Evolutionary conservation across 2,329 filamentous ascomycete species (phyloP), one percentile per base, ranked within the genome.

Genomic region (Lomentospora prolificans): DNA sequence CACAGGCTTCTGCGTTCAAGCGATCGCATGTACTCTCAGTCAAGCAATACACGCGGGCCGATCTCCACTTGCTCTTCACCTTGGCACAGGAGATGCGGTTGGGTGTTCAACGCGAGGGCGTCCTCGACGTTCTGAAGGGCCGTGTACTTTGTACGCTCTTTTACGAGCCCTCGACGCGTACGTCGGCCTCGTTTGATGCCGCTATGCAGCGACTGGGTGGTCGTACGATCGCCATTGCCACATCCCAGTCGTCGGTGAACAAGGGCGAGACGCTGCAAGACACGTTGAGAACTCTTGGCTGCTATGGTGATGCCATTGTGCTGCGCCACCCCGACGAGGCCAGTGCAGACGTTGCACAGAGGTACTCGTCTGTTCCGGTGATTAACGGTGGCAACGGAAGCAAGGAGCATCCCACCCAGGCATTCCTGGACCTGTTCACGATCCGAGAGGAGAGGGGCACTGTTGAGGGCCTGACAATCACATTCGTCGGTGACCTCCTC

Each of bases 201-300:
- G 94, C 94, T 44, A 99, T 99, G 94, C 95, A 99, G 77, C 87
- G 95, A 54, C 85, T 99, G 4, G 94, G 94, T 62, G 94, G 94
- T 51, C 82, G 90, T 51, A 92, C 87, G 3, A 80, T 99, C 55
- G 79, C 85, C 54, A 85, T 97, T 66, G 78, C 90, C 41, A 95
- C 92, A 2, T 81, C 85, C 4, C 83, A 89, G 63, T 96, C 92
- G 2, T 95, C 89, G 12, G 91, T 91, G 3, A 82, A 91, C 71
- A 99, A 99, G 80, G 94, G 94, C 44, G 94, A 99, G 75, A 85
- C 86, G 3, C 81, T 99, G 17, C 89, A 94, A 66, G 94, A 99
- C 68, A 96, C 90, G 12, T 83, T 99, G 64, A 86, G 94, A 60
- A 99, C 94, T 2, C 80, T 99, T 51, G 90, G 85, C 62, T 96